A percentile compares a stretch with the other conserved stretches of the same genome.
phyloP scores from a whole-genome alignment of 257 asterid species.

The Echium plantagineum region DNA sequence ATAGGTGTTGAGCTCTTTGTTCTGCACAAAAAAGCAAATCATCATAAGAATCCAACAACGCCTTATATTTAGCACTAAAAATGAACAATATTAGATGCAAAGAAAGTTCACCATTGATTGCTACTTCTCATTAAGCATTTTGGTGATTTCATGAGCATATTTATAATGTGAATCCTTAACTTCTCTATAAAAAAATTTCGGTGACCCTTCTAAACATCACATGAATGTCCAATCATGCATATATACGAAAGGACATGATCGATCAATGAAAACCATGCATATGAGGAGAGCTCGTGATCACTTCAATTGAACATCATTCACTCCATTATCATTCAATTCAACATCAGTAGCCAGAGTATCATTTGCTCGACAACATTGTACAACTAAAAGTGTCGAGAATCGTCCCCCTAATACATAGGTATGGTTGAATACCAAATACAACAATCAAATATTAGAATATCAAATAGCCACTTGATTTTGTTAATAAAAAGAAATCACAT shows the following conservation, averaged over 20 bases:
- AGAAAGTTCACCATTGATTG: conserved; percentile 54
- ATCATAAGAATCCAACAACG: conserved; percentile 10
- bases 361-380: too few species aligned
- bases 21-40: conserved; percentile 42
- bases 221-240: not conserved
- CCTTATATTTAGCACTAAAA: not conserved
- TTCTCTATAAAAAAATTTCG: conserved; percentile 60
- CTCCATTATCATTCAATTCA: too few species aligned
- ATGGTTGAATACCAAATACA: not conserved
- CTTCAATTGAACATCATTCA: too few species aligned
- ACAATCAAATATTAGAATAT: conserved; percentile 1
- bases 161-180: conserved; percentile 44
- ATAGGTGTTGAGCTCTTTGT: conserved; percentile 71
- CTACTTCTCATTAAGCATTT: conserved; percentile 59
- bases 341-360: too few species aligned
- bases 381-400: too few species aligned
- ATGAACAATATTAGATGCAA: not conserved
- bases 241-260: too few species aligned
- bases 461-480: too few species aligned
- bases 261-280: too few species aligned
- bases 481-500: too few species aligned
- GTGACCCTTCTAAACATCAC: conserved; percentile 41
- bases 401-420: too few species aligned
- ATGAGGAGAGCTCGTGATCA: too few species aligned
- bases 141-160: conserved; percentile 45